Base-by-base conservation (phyloP, 2,329 filamentous ascomycete species). In the Paecilomyces sp. region DNA sequence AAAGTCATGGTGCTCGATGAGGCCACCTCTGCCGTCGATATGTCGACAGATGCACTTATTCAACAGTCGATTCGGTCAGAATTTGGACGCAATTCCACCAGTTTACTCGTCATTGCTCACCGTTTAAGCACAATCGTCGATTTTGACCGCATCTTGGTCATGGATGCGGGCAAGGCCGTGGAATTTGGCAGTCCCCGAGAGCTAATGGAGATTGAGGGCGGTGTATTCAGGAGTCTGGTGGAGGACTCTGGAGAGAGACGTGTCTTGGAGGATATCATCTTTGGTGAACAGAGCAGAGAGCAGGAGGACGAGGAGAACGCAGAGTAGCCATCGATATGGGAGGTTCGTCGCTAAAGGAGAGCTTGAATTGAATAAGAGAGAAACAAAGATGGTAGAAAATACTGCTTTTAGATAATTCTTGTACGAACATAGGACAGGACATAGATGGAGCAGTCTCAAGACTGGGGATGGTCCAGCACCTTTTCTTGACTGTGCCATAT, bases 1-100 rank as follows among this genome's bases (percentile, higher is more conserved):
- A 88, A 88, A 69, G 85, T 93, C 66, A 88, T 93, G 83, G 85
- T 92, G 1, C 81, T 92, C 1, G 89, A 93, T 70, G 89, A 92
- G 75, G 89, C 90, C 0, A 93, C 90, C 0, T 88, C 84, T 2
- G 88, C 89, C 0, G 88, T 92, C 2, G 89, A 92, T 71, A 90
- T 91, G 86, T 79, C 82, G 50, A 92, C 89, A 0, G 89, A 92
- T 69, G 77, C 81, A 1, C 80, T 90, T 28, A 92, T 92, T 67
- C 89, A 92, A 75, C 82, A 86, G 5, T 85, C 81, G 56, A 91
- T 92, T 65, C 81, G 88, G 24, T 85, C 88, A 67, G 87, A 90
- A 70, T 91, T 91, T 63, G 84, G 80, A 0, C 66, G 66, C n/a
- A 65, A 69, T 58, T 84, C 84, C 62, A 83, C 83, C 50, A 91